Conservation (phyloP, 805 yeast species). For the Candida ovalis region DNA sequence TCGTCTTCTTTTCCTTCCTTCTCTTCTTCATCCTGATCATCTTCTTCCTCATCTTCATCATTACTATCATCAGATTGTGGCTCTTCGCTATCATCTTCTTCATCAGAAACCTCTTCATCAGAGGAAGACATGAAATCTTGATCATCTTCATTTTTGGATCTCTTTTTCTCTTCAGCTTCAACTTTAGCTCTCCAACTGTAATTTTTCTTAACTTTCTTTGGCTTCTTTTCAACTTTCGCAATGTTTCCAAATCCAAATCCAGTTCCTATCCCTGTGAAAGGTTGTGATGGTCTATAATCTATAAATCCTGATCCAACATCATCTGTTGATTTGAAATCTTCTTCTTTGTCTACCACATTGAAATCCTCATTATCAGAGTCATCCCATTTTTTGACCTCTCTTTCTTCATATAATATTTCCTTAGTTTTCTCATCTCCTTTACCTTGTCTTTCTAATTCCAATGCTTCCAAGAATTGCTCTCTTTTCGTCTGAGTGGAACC, state of each 20-base stretch:
- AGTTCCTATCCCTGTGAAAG: conserved; percentile 53
- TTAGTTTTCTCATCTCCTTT: conserved; percentile 58
- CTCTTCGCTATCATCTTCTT: conserved; percentile 25
- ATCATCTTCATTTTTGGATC: conserved; percentile 50
- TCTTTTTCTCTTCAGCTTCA: conserved; percentile 43
- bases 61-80: conserved; percentile 6
- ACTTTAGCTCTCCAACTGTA: conserved; percentile 73
- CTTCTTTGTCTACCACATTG: conserved; percentile 5
- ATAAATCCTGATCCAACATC: conserved; percentile 44
- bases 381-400: conserved; percentile 61
- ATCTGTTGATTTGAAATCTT: conserved; percentile 32
- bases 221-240: conserved; percentile 37
- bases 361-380: conserved; percentile 31
- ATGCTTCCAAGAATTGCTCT: conserved; percentile 72
- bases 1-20: conserved; percentile 26
- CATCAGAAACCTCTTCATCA: conserved; percentile 23
- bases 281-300: conserved; percentile 64
- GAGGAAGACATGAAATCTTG: conserved; percentile 48
- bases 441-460: conserved; percentile 69
- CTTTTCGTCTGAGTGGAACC: conserved; percentile 57
- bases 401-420: conserved; percentile 66
- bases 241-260: conserved; percentile 68
- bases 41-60: conserved; percentile 8
- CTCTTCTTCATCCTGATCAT: not conserved
- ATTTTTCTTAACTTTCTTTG: conserved; percentile 46